Evolutionary conservation across 1,139 yeast genomes (phyloP).

Genomic region (Protomyces inundatus): DNA sequence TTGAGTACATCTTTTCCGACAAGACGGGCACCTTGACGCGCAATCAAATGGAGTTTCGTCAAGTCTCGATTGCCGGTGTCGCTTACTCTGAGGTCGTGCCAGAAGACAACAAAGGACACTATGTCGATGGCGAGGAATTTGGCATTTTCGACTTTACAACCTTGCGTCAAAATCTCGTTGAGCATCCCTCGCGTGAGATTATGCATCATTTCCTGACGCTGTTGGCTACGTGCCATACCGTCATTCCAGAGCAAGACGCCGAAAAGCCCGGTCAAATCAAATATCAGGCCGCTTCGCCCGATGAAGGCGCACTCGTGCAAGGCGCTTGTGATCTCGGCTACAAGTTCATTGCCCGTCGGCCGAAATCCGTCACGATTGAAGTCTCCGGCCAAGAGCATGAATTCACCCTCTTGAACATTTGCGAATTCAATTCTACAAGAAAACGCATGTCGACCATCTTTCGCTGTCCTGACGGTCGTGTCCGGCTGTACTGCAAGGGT

Average conservation of each 20-base stretch:
- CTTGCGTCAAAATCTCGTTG: constrained; percentile 50
- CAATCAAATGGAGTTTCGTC: constrained; percentile 91
- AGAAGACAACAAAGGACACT: constrained; percentile 53
- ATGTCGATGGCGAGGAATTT: constrained; percentile 53
- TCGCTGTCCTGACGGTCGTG: constrained; percentile 88
- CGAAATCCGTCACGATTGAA: constrained; percentile 70
- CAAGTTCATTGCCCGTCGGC: constrained; percentile 76
- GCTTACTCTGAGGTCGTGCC: constrained; percentile 87
- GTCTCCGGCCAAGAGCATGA: constrained; percentile 48
- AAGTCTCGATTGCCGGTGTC: constrained; percentile 89
- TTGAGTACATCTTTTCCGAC: constrained; percentile 90
- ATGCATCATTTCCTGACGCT: constrained; percentile 79
- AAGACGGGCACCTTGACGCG: constrained; percentile 94
- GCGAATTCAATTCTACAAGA: constrained; percentile 95
- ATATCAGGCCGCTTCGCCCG: constrained; percentile 98
- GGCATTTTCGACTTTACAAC: constrained; percentile 74
- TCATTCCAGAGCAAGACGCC: constrained; percentile 77
- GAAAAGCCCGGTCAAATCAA: constrained; percentile 49
- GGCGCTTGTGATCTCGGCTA: constrained; percentile 91
- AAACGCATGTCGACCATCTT: constrained; percentile 96
- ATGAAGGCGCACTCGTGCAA: constrained; percentile 96
- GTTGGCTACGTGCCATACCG: constrained; percentile 93
- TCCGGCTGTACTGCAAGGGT: constrained; percentile 88
- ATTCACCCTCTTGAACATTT: constrained; percentile 78
- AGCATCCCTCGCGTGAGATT: constrained; percentile 48